These are phyloP conservation scores for Saccharum hybrid DNA, from an alignment of 202 grass and related monocot genomes.

Conservation along the genomic window DNA sequence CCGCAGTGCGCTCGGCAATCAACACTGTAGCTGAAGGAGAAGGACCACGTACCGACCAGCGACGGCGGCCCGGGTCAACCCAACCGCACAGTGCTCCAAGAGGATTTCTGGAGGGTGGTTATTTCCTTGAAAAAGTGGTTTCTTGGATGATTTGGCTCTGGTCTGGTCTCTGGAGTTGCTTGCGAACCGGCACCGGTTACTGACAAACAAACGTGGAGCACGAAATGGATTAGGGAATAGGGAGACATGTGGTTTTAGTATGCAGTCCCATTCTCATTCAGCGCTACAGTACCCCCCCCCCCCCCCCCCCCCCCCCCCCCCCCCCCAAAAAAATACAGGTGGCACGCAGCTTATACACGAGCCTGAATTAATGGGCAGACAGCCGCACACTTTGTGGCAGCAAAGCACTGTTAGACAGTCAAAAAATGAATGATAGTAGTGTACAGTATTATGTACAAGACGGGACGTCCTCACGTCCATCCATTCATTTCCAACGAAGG, in stretches of 20 bases:
- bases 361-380: not conserved
- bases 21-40: not conserved
- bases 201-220: not conserved
- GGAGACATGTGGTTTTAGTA: no score
- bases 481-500: not conserved
- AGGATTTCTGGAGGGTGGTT: not conserved
- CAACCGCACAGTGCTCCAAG: not conserved
- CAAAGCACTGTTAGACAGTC: not conserved
- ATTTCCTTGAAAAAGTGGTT: conserved; percentile 1
- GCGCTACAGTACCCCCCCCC: not conserved
- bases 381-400: not conserved
- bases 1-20: not conserved
- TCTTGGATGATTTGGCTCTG: not conserved
- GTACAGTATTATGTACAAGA: no score
- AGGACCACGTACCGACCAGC: not conserved
- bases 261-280: not conserved
- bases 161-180: no score
- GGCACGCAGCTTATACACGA: conserved; percentile 8
- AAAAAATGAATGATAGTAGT: conserved; percentile 8
- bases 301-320: no score
- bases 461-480: not conserved
- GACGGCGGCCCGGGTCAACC: not conserved
- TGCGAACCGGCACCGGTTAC: no score
- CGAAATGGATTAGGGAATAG: not conserved
- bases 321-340: not conserved